Evolutionary conservation across 1,284 basidiomycete genomes (phyloP), one percentile per base, ranked within the genome.

Genomic region (Puccinia polysora): DNA sequence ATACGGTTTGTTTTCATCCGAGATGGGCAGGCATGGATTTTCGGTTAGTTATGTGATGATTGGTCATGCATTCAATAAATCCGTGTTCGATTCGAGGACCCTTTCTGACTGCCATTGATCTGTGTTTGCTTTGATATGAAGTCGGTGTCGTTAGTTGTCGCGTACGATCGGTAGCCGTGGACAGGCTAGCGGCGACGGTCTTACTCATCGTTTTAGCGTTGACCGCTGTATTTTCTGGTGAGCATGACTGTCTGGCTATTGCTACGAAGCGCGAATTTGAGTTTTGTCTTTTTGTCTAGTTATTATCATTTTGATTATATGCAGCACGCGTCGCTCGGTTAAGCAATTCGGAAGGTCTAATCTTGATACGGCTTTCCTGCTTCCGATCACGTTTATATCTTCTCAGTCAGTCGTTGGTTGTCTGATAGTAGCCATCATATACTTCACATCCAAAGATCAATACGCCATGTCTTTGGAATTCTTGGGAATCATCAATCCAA

Each of bases 381-480:
- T 53, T 53, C 63, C 43, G 7, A 65, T 65, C 34, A 49, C 32
- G 23, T 28, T 65, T 20, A 6, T 65, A 36, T 65, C 63, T 12
- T 32, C 50, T 40, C 47, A 52, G 36, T 65, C 63, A 28, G 43
- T 55, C 23, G 36, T 47, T 49, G 45, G 63, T 14, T 65, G 63
- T 38, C 12, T 53, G 47, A 34, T 65, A 30, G 50, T 65, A 15
- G 32, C 63, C 7, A 49, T 53, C 45, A 49, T 53, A 32, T 52
- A 52, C 23, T 52, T 65, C 32, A 32, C 63, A 1, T 53, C 63
- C 2, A 45, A 53, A 23, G 28, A 53, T 25, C 23, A 18, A 53
- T 65, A 65, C 36, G 30, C 10, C 34, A 5, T 12, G 25, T 28
- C 49, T 14, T 25, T 65, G 32, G 63, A 65, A 20, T 49, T 65